phyloP scores from a whole-genome alignment of 352 stramenopile genomes.

The Pythium sukuiense region DNA sequence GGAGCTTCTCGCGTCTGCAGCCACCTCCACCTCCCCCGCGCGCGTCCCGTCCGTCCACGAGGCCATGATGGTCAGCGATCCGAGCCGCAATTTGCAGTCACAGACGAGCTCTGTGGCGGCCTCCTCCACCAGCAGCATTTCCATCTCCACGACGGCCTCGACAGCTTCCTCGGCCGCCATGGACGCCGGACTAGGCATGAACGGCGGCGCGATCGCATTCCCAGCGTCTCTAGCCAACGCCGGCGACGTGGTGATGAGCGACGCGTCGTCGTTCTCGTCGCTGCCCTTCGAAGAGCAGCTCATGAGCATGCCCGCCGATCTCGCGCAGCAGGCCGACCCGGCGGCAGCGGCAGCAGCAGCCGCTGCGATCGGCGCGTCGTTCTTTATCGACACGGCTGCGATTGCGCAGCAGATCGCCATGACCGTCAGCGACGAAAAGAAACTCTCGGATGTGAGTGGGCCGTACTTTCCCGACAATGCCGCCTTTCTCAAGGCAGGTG shows the following conservation, averaged over 20 bases:
- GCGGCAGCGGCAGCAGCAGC: constrained; percentile 8
- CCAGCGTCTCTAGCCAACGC: constrained; percentile 10
- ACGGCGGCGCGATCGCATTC: constrained; percentile 15
- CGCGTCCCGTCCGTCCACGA: background rate
- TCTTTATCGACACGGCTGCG: constrained; percentile 63
- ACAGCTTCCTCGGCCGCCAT: constrained; percentile 2
- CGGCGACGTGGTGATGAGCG: constrained; percentile 13
- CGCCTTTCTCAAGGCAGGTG: too few relatives aligned
- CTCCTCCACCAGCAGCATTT: background rate
- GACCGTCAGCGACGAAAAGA: constrained; percentile 72
- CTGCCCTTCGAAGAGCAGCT: constrained; percentile 58
- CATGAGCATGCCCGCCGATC: constrained; percentile 31
- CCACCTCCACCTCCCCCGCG: background rate
- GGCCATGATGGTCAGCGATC: constrained; percentile 47
- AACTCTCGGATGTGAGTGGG: constrained; percentile 65
- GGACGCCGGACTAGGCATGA: background rate
- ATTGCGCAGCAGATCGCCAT: constrained; percentile 64
- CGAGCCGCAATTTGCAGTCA: constrained; percentile 23
- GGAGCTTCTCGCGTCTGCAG: background rate
- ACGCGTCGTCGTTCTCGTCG: constrained; percentile 26
- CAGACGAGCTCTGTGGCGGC: background rate
- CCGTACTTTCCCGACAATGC: too few relatives aligned
- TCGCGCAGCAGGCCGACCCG: constrained; percentile 15
- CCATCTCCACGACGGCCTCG: constrained; percentile 15
- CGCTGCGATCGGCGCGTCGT: constrained; percentile 32